Evolutionary conservation across 768 basidiomycete species (phyloP).

Genomic region (Boletus sp.): DNA sequence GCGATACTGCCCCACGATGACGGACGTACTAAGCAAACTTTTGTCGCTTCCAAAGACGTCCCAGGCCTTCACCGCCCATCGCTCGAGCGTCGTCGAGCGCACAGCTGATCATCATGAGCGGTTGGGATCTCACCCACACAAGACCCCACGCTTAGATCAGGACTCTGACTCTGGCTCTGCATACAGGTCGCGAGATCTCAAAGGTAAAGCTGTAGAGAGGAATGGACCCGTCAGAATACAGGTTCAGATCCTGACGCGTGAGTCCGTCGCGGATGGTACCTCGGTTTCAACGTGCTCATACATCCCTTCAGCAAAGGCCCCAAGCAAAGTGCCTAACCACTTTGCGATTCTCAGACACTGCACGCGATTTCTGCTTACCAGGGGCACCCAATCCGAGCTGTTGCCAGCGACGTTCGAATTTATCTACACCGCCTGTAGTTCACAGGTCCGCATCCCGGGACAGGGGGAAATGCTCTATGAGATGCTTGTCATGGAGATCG

Average conservation of each 20-base stretch:
- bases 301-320: constrained; percentile 7
- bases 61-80: constrained; percentile 44
- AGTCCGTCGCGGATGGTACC: neutral
- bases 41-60: constrained; percentile 51
- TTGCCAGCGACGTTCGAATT: constrained; percentile 52
- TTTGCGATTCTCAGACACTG: constrained; percentile 33
- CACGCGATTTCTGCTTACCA: constrained; percentile 42
- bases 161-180: constrained; percentile 70
- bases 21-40: constrained; percentile 36
- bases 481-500: constrained; percentile 55
- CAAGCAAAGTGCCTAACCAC: constrained; percentile 12
- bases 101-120: constrained; percentile 34
- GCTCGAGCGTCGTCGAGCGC: constrained; percentile 35
- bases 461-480: constrained; percentile 59
- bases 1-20: constrained; percentile 25
- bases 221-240: constrained; percentile 45
- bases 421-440: constrained; percentile 56
- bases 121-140: constrained; percentile 59
- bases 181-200: constrained; percentile 46
- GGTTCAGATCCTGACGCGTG: constrained; percentile 44
- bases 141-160: constrained; percentile 61
- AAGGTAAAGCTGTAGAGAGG: constrained; percentile 22
- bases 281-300: neutral
- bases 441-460: constrained; percentile 49
- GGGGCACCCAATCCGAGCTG: constrained; percentile 25